Evolutionary conservation across 352 stramenopile species (phyloP).

Genomic region (Saprolegnia parasitica): DNA sequence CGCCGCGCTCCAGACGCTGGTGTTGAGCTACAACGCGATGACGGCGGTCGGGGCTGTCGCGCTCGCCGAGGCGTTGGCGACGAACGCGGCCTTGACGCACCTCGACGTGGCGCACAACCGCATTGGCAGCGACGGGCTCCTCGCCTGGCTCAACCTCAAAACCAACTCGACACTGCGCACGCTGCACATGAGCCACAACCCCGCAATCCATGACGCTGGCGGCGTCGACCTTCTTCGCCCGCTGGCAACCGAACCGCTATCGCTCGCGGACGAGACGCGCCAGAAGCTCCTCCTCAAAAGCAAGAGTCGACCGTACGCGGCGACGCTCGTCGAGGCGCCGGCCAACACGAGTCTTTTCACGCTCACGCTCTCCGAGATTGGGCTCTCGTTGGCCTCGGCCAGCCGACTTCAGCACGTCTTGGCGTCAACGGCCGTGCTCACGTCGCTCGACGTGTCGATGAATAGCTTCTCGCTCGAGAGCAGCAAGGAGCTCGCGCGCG

Average conservation of each 20-base stretch:
- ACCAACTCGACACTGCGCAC: slow-evolving; percentile 45
- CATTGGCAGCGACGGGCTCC: slow-evolving; percentile 51
- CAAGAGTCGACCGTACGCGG: slow-evolving; percentile 30
- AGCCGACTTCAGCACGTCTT: slow-evolving; percentile 34
- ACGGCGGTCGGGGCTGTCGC: slow-evolving; percentile 44
- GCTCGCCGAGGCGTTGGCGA: slow-evolving; percentile 44
- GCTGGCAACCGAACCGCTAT: slow-evolving; percentile 40
- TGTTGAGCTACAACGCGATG: slow-evolving; percentile 72
- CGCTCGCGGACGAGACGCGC: slow-evolving; percentile 39
- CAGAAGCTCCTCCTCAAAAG: slow-evolving; percentile 49
- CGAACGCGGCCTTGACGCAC: slow-evolving; percentile 40
- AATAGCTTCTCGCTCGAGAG: slow-evolving; percentile 42
- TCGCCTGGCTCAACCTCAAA: slow-evolving; percentile 57
- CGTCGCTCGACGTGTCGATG: slow-evolving; percentile 43
- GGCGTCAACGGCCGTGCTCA: slow-evolving; percentile 55
- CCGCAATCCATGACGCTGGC: slow-evolving; percentile 51
- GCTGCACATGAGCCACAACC: slow-evolving; percentile 64
- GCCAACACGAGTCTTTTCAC: slow-evolving; percentile 20
- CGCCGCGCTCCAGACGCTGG: slow-evolving; percentile 43
- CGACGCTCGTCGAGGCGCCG: slow-evolving; percentile 29
- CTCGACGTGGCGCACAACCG: slow-evolving; percentile 70
- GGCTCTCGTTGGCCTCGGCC: background rate
- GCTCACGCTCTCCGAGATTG: background rate
- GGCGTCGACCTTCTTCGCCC: slow-evolving; percentile 46
- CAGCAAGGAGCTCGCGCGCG: slow-evolving; percentile 43